Percentiles rank a stretch among this genome's conserved stretches.
phyloP scores from a whole-genome alignment of 1,284 basidiomycete species.

The Cryptococcus sp. region DNA sequence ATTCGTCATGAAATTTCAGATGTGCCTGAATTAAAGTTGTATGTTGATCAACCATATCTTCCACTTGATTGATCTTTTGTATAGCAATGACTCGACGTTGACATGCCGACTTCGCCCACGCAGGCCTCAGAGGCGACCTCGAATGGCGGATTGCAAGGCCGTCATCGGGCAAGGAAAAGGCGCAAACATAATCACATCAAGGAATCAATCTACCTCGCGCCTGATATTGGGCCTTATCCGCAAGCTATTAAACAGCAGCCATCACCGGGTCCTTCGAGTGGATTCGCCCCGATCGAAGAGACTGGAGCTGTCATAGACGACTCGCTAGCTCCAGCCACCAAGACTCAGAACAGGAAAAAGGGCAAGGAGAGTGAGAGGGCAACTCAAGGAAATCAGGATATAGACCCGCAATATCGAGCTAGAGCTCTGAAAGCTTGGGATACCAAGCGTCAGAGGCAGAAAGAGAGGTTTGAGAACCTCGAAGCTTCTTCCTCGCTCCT shows the following conservation, averaged over 20 bases:
- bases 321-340: too few species aligned
- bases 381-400: not conserved
- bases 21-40: too few species aligned
- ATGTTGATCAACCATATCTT: too few species aligned
- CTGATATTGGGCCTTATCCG: not conserved
- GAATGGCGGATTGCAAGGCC: too few species aligned
- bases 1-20: not conserved
- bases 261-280: too few species aligned
- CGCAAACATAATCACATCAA: not conserved
- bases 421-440: slow-evolving; percentile 2
- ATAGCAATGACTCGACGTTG: not conserved
- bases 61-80: too few species aligned
- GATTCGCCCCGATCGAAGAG: not conserved
- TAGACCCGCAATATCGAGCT: too few species aligned
- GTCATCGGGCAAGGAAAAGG: not conserved
- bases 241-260: not conserved
- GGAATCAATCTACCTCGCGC: not conserved
- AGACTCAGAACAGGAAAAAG: not conserved
- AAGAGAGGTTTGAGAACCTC: not conserved
- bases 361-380: not conserved
- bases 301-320: not conserved
- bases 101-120: not conserved
- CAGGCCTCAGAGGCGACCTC: not conserved
- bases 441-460: not conserved
- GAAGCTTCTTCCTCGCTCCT: not conserved